Conservation (phyloP, 352 stramenopile species). For the Globisporangium cylindrosporum region DNA sequence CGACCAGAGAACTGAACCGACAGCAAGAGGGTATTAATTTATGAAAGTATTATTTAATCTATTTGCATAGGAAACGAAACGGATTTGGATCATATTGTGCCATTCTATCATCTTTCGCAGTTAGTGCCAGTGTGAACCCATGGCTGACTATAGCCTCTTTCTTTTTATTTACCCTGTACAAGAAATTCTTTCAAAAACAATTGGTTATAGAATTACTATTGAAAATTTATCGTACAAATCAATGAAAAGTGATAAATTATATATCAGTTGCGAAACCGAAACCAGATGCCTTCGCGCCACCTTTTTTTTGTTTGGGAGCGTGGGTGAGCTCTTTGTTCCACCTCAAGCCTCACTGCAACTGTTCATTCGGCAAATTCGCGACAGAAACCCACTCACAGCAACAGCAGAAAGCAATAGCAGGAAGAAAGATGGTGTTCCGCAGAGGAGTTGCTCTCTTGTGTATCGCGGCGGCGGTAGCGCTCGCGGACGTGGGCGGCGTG, state of each 20-base stretch:
- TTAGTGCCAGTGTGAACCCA: slow-evolving; percentile 10
- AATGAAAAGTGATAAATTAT: background rate
- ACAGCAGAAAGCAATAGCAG: background rate
- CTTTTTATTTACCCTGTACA: background rate
- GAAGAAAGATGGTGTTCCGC: slow-evolving; percentile 34
- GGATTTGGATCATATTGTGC: background rate
- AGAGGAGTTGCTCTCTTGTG: slow-evolving; percentile 35
- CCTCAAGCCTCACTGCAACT: background rate
- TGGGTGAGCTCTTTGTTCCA: slow-evolving; percentile 6
- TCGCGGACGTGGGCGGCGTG: slow-evolving; percentile 24
- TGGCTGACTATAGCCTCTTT: background rate
- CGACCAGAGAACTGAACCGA: background rate
- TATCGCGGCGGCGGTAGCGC: slow-evolving; percentile 26
- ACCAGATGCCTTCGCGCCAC: background rate
- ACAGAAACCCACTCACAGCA: slow-evolving; percentile 7
- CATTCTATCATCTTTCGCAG: background rate
- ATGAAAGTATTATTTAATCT: fast-evolving
- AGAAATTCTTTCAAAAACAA: background rate
- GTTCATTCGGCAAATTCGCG: slow-evolving; percentile 9
- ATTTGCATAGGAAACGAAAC: background rate
- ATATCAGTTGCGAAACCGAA: slow-evolving; percentile 2
- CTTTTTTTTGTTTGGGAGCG: slow-evolving; percentile 1
- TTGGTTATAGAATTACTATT: background rate
- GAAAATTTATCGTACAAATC: background rate
- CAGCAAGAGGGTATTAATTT: background rate